Conservation (phyloP, 2,329 filamentous ascomycete genomes). For the Cordyceps sp. region DNA sequence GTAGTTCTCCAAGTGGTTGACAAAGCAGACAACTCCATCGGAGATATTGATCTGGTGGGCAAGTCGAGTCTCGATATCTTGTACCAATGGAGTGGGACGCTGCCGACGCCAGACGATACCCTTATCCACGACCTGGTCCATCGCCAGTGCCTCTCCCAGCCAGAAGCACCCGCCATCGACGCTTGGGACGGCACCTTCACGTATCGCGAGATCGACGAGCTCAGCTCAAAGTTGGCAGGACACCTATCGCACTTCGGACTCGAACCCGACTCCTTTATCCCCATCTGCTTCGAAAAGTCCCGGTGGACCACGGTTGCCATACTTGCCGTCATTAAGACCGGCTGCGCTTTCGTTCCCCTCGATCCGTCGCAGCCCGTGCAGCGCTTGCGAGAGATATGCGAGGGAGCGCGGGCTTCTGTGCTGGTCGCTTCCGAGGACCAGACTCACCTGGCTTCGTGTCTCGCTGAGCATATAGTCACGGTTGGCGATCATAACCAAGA, state of each 20-base stretch:
- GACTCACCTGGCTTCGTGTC: too few species aligned
- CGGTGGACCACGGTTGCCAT: slow-evolving; percentile 7
- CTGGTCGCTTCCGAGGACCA: neutral
- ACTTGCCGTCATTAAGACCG: slow-evolving; percentile 11
- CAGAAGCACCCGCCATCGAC: neutral
- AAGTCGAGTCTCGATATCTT: too few species aligned
- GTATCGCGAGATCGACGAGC: slow-evolving; percentile 19
- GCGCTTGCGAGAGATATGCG: neutral
- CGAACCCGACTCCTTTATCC: slow-evolving; percentile 2
- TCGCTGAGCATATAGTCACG: too few species aligned
- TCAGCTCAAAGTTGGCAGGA: slow-evolving; percentile 19
- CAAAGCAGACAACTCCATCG: too few species aligned
- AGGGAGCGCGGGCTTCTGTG: neutral
- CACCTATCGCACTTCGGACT: slow-evolving; percentile 8
- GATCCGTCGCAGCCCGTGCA: slow-evolving; percentile 5
- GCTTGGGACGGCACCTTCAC: slow-evolving; percentile 14
- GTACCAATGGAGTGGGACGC: too few species aligned
- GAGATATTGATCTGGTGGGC: too few species aligned
- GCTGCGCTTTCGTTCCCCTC: slow-evolving; percentile 10
- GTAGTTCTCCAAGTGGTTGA: too few species aligned
- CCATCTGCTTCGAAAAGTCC: slow-evolving; percentile 6
- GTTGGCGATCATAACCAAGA: too few species aligned
- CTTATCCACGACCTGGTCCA: neutral
- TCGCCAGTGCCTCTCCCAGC: neutral
- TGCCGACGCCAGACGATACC: neutral